Conservation (phyloP, 768 basidiomycete species). For the Tephrocybe sp. region DNA sequence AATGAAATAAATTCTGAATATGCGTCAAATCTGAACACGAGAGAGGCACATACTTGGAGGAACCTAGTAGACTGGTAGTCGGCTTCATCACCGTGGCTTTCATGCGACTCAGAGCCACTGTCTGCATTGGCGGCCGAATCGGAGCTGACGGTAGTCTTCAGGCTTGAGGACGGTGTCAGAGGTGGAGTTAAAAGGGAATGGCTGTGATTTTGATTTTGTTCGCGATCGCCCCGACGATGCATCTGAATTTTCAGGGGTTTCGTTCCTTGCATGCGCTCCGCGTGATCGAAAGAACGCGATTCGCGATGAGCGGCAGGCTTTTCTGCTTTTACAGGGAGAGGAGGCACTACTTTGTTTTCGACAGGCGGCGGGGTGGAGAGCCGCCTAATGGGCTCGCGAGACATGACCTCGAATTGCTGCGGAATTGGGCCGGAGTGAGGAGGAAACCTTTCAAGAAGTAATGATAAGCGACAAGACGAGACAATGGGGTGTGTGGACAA, state of each 20-base stretch:
- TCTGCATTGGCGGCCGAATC: slow-evolving; percentile 25
- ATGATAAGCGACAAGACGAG: neutral
- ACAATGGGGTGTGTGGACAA: neutral
- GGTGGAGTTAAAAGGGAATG: slow-evolving; percentile 61
- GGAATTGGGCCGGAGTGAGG: slow-evolving; percentile 45
- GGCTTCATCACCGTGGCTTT: slow-evolving; percentile 24
- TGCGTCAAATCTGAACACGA: too few species aligned
- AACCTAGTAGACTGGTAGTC: slow-evolving; percentile 34
- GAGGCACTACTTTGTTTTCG: neutral
- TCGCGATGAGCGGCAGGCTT: slow-evolving; percentile 12
- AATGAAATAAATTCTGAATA: neutral
- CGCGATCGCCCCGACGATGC: slow-evolving; percentile 34
- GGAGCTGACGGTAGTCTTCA: slow-evolving; percentile 35
- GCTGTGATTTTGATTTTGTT: slow-evolving; percentile 30
- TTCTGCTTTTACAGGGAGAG: neutral
- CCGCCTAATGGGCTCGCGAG: slow-evolving; percentile 26
- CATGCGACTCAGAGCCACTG: slow-evolving; percentile 22
- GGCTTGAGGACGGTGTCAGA: slow-evolving; percentile 65
- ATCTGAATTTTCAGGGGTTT: slow-evolving; percentile 27
- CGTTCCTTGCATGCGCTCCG: slow-evolving; percentile 18
- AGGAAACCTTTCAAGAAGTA: slow-evolving; percentile 38
- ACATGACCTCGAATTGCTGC: slow-evolving; percentile 28
- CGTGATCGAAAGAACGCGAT: slow-evolving; percentile 19
- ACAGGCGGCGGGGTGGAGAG: slow-evolving; percentile 33
- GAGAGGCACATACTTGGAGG: slow-evolving; percentile 28